phyloP scores from a whole-genome alignment of 2,329 filamentous ascomycete species.

The Pseudocercospora vitis region DNA sequence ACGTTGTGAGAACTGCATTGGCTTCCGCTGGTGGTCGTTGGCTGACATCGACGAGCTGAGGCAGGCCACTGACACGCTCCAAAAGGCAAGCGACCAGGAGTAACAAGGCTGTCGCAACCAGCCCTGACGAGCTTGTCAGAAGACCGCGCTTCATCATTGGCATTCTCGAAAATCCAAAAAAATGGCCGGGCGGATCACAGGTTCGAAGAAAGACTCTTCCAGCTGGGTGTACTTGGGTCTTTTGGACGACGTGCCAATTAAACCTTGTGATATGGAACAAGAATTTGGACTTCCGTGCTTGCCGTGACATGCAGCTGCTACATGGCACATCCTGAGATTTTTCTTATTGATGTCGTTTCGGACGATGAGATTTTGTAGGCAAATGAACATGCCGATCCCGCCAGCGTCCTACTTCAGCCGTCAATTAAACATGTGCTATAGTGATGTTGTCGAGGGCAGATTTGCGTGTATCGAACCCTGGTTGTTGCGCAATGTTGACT shows the following conservation, averaged over 20 bases:
- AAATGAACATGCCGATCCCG: no score
- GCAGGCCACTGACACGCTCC: not conserved
- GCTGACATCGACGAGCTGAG: constrained; percentile 5
- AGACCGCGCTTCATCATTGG: not conserved
- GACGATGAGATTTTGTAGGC: no score
- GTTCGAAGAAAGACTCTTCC: not conserved
- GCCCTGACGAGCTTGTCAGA: not conserved
- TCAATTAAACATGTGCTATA: no score
- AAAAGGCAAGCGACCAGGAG: not conserved
- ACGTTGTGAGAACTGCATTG: constrained; percentile 16
- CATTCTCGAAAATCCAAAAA: not conserved
- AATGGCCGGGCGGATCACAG: not conserved
- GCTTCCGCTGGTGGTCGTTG: not conserved
- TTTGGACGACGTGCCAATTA: not conserved
- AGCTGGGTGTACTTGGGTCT: not conserved
- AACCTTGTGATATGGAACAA: not conserved
- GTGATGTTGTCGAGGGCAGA: not conserved
- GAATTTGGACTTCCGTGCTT: not conserved
- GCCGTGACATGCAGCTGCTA: not conserved
- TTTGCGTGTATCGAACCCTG: no score
- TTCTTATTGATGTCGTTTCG: not conserved
- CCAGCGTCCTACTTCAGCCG: no score
- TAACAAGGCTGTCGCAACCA: not conserved
- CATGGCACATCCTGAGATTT: not conserved
- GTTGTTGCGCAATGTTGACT: not conserved